Base-by-base conservation (phyloP, 495 filamentous ascomycete species). In the Lichina pygmaea region DNA sequence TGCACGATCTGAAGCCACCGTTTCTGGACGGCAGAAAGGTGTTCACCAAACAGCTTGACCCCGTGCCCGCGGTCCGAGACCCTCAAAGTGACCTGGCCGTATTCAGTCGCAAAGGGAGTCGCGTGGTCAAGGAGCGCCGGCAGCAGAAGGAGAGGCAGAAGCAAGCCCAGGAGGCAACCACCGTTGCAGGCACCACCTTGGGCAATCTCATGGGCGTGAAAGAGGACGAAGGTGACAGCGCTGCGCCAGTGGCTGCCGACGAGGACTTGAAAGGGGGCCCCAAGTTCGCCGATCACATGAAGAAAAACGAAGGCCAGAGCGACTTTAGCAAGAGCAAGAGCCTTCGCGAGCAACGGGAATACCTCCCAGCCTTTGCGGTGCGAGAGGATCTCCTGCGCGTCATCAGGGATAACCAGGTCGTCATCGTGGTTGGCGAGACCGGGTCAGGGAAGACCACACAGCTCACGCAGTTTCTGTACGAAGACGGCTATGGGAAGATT, bases 81-180 rank as follows among this genome's bases (percentile, higher is more conserved):
- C 77, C 83, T 11, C 89, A 95, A 58, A 95, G 91, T 57, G 91
- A 99, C 54, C 93, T 99, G 91, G 91, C 91, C 8, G 82, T 99
- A 11, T 99, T 95, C 52, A 86, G 81, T 63, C 73, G 86, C 16
- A 95, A 93, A 60, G 91, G 91, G 2, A 95, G 89, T 55, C 79
- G 71, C 52, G 81, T 94, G 7, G 91, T 99, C 8, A 78, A 77
- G 54, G 89, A 99, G 49, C 75, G 76, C 52, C 65, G 91, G 48
- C 81, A 86, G 60, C 86, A 93, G 57, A 77, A 83, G 45, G 91
- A 99, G 56, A 73, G 91, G 34, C 82, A 93, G 49, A 86, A 84
- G 51, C 86, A 94, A 58, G 91, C 89, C 7, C 83, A 95, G 58
- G 79, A 93, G 50, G 85, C 91, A 34, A 99, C 91, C 0, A 94